These are phyloP conservation scores for Hibiscus tridactylites DNA, from an alignment of 345 rosid genomes.

Conservation along the genomic window DNA sequence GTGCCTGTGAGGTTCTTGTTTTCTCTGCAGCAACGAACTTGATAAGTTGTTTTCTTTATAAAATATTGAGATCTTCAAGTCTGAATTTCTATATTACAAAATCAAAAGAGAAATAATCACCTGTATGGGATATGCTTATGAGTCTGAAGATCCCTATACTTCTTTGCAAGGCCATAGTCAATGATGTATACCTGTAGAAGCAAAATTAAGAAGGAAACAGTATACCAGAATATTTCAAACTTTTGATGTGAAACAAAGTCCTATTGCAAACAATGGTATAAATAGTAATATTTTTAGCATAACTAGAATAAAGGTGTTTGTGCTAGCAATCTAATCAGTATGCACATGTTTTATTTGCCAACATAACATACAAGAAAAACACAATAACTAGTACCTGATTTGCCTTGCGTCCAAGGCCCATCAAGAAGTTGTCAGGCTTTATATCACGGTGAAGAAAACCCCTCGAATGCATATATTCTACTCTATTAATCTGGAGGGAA, in stretches of 20 bases:
- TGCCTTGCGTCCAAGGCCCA: slow-evolving; percentile 86
- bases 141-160: slow-evolving; percentile 86
- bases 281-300: background rate
- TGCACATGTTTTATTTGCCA: background rate
- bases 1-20: slow-evolving; percentile 87
- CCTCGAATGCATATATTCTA: slow-evolving; percentile 70
- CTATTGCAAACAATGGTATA: background rate
- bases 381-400: slow-evolving; percentile 44
- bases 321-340: slow-evolving; percentile 3
- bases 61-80: background rate
- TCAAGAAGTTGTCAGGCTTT: slow-evolving; percentile 80
- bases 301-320: background rate
- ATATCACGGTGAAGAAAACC: slow-evolving; percentile 88
- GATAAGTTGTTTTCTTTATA: slow-evolving; percentile 1
- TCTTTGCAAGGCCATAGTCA: slow-evolving; percentile 88
- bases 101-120: slow-evolving; percentile 21
- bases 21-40: slow-evolving; percentile 38
- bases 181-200: slow-evolving; percentile 55
- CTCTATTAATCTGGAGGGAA: slow-evolving; percentile 58
- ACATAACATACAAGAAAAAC: background rate
- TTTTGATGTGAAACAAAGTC: background rate
- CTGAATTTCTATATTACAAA: background rate
- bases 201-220: background rate
- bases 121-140: slow-evolving; percentile 84
- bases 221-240: background rate